A percentile compares a stretch with the other conserved stretches of the same genome.
Evolutionary conservation across 352 stramenopile species (phyloP).

Genomic region (Thalassiosira exigua): DNA sequence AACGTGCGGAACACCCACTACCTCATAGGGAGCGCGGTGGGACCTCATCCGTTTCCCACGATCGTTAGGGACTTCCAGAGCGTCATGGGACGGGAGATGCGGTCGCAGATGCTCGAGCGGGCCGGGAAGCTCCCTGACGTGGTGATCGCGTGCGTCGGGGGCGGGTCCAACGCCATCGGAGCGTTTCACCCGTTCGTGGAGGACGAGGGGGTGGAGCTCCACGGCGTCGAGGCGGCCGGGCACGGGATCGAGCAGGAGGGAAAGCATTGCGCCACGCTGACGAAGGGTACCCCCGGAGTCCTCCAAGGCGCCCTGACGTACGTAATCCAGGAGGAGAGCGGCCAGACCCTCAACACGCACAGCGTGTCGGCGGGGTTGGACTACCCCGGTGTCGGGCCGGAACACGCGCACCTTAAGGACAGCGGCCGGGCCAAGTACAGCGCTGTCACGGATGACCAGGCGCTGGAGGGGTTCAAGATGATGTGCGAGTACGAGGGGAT

Average conservation of each 20-base stretch:
- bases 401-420: conserved; percentile 97
- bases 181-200: conserved; percentile 98
- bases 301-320: conserved; percentile 98
- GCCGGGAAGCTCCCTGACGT: conserved; percentile 93
- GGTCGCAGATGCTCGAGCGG: conserved; percentile 93
- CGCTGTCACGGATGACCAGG: conserved; percentile 95
- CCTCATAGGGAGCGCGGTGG: conserved; percentile 97
- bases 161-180: conserved; percentile 98
- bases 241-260: conserved; percentile 87
- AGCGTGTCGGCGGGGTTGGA: conserved; percentile 96
- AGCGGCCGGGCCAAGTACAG: conserved; percentile 94
- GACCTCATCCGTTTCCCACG: conserved; percentile 97
- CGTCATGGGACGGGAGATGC: conserved; percentile 94
- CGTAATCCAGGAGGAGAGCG: conserved; percentile 94
- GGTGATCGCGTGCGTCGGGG: conserved; percentile 96
- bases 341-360: conserved; percentile 95
- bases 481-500: conserved; percentile 96
- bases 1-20: conserved; percentile 99
- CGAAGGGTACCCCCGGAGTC: conserved; percentile 93
- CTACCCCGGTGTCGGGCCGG: conserved; percentile 96
- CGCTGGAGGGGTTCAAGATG: conserved; percentile 95
- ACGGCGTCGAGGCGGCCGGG: conserved; percentile 96
- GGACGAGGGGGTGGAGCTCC: conserved; percentile 91
- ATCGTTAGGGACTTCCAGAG: conserved; percentile 98
- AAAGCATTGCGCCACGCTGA: conserved; percentile 94